Base-by-base conservation (phyloP, 1,139 yeast genomes). In the Debaryomyces coudertii region DNA sequence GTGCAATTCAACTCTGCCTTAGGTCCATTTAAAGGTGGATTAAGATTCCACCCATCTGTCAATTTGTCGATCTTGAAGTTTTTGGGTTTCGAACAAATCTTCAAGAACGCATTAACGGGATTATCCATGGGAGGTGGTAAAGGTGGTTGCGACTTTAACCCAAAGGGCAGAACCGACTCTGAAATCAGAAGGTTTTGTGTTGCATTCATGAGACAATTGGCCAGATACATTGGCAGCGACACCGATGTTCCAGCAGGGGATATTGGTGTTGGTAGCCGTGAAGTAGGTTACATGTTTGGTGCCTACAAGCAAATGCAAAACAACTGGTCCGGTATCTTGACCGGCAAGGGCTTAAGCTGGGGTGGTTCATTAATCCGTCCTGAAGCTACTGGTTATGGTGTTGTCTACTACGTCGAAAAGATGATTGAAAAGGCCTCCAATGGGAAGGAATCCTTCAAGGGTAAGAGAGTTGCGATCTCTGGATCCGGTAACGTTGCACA, bases 401-500 rank as follows among this genome's bases (percentile, higher is more conserved):
- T 88, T 52, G 95, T 93, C 57, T 93, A 93, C 85, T 92, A 89
- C 77, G 95, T 92, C 58, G 96, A 90, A 76, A 90, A 92, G 77
- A 93, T 92, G 97, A 90, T 93, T 72, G 95, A 90, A 76, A 85
- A 84, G 71, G 97, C 97, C 54, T 78, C 95, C 54, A 70, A 80
- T 57, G 97, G 97, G 69, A 83, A 85, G 73, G 97, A 90, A 77
- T 68, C 90, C 50, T 87, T 93, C 76, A 71, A 80, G 58, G 97
- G 96, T 70, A 93, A 93, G 82, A 83, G 87, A 66, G 98, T 93
- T 58, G 95, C 96, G 64, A 83, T 93, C 65, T 90, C 97, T 49
- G 99, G 99, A 69, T 85, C 97, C 55, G 99, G 99, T 77, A 93
- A 93, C 74, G 99, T 93, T 69, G 99, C 99, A 52, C 99, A 93